Evolutionary conservation across 257 asterid genomes (phyloP).

Genomic region (Przewalskia tangutica): DNA sequence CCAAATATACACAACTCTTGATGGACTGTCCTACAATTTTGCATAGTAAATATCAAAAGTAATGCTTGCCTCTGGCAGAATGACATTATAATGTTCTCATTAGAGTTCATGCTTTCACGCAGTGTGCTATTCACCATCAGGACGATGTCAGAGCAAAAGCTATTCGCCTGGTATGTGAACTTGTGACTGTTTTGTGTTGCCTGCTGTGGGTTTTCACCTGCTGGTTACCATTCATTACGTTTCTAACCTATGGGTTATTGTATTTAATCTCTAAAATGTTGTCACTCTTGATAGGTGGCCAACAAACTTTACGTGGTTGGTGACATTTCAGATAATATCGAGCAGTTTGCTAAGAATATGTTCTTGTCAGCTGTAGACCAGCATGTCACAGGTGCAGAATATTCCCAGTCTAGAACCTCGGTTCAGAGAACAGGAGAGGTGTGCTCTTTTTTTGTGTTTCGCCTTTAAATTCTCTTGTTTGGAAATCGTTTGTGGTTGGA

Average conservation of each 20-base stretch:
- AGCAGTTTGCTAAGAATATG: slow-evolving; percentile 64
- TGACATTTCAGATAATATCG: slow-evolving; percentile 62
- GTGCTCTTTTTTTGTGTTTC: slow-evolving; percentile 9
- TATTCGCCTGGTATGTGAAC: slow-evolving; percentile 69
- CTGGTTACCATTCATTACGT: neutral
- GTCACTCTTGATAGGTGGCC: slow-evolving; percentile 58
- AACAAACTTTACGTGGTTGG: slow-evolving; percentile 63
- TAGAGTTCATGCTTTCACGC: slow-evolving; percentile 13
- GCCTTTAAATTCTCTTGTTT: neutral
- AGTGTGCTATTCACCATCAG: slow-evolving; percentile 84
- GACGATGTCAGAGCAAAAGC: slow-evolving; percentile 91
- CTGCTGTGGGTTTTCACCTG: neutral
- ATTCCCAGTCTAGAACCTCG: slow-evolving; percentile 32
- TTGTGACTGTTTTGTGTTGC: slow-evolving; percentile 11
- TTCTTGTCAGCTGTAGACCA: slow-evolving; percentile 69
- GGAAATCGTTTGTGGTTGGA: neutral
- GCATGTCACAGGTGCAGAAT: slow-evolving; percentile 35
- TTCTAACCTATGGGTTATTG: neutral
- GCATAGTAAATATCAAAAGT: neutral
- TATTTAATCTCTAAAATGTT: neutral
- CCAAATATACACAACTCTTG: neutral
- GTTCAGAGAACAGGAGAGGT: slow-evolving; percentile 68
- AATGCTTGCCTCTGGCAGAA: neutral
- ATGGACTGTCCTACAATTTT: neutral
- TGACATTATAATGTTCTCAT: neutral